Conservation (phyloP, 2,329 filamentous ascomycete species). For the Amauroascus niger region DNA sequence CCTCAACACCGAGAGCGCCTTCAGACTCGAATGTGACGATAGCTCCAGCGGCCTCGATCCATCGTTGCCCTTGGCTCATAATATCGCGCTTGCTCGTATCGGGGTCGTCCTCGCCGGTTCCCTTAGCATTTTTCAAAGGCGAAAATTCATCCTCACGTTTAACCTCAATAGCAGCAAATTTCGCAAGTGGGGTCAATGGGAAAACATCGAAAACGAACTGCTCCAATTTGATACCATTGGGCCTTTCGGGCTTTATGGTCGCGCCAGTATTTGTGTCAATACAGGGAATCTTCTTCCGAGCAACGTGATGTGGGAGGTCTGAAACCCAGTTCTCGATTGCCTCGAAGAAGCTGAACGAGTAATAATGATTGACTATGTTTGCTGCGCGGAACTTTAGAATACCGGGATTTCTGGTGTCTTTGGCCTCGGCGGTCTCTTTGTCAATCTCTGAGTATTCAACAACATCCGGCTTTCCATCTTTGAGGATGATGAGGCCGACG, state of each 20-base stretch:
- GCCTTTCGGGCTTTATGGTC: conserved; percentile 79
- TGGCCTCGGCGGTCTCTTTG: conserved; percentile 74
- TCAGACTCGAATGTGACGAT: conserved; percentile 56
- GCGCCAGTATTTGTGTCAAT: conserved; percentile 67
- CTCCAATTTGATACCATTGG: conserved; percentile 97
- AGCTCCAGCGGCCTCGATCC: conserved; percentile 70
- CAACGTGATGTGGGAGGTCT: conserved; percentile 87
- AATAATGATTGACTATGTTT: conserved; percentile 99
- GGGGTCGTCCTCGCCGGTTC: conserved; percentile 83
- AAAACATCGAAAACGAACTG: conserved; percentile 99
- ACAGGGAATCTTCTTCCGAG: conserved; percentile 94
- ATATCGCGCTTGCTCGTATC: conserved; percentile 89
- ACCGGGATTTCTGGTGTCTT: conserved; percentile 67
- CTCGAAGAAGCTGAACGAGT: conserved; percentile 87
- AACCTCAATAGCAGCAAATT: conserved; percentile 94
- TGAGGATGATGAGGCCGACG: conserved; percentile 85
- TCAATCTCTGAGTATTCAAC: conserved; percentile 99
- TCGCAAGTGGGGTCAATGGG: conserved; percentile 70
- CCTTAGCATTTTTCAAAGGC: conserved; percentile 81
- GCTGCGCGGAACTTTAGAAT: conserved; percentile 93
- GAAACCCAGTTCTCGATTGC: conserved; percentile 78
- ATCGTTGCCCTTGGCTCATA: conserved; percentile 77
- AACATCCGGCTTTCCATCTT: conserved; percentile 93
- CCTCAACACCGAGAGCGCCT: conserved; percentile 62
- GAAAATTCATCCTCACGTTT: conserved; percentile 97